Evolutionary conservation across 495 filamentous ascomycete genomes (phyloP).

Genomic region (Acidiella bohemica): DNA sequence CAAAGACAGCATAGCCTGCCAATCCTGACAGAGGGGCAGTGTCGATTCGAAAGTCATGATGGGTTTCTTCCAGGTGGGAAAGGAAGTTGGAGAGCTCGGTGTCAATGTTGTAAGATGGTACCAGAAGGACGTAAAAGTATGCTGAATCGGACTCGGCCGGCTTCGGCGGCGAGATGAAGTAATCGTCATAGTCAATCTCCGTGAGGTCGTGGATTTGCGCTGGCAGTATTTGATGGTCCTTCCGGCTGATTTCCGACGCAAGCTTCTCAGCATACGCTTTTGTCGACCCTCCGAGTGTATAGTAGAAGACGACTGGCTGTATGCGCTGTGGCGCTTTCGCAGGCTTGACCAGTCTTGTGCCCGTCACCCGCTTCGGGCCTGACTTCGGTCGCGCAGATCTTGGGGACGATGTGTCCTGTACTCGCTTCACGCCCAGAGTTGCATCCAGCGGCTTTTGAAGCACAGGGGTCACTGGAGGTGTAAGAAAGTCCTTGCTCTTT

Average conservation of each 20-base stretch:
- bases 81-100: conserved; percentile 71
- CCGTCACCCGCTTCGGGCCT: conserved; percentile 29
- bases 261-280: conserved; percentile 51
- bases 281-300: conserved; percentile 69
- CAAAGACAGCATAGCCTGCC: conserved; percentile 84
- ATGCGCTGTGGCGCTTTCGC: conserved; percentile 28
- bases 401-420: background rate
- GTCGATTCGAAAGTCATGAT: conserved; percentile 91
- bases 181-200: conserved; percentile 81
- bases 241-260: conserved; percentile 31
- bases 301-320: conserved; percentile 75
- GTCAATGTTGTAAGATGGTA: conserved; percentile 88
- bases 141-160: conserved; percentile 34
- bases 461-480: conserved; percentile 13
- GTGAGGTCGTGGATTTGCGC: conserved; percentile 66
- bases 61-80: conserved; percentile 73
- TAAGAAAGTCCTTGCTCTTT: conserved; percentile 6
- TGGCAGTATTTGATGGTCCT: conserved; percentile 31
- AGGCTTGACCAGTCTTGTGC: conserved; percentile 18
- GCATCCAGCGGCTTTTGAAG: conserved; percentile 9
- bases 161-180: conserved; percentile 51
- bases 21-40: conserved; percentile 65
- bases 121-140: conserved; percentile 67
- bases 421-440: background rate
- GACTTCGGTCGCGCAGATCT: background rate